phyloP scores from a whole-genome alignment of 148 eudicot species.

The Diospyros kaki region DNA sequence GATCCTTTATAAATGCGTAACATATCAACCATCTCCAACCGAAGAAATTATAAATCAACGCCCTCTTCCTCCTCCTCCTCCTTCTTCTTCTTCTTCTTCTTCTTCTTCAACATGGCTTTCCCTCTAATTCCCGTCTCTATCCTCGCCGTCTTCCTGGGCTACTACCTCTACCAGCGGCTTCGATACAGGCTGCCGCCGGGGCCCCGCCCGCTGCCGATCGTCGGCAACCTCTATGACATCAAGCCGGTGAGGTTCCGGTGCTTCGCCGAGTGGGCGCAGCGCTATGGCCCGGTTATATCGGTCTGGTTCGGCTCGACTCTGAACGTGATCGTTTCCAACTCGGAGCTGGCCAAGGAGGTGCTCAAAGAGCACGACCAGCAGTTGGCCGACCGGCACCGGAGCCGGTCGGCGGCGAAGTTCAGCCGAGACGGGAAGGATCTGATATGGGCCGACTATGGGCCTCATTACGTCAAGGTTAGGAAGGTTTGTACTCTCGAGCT shows the following conservation, averaged over 20 bases:
- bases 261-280: constrained; percentile 65
- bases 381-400: constrained; percentile 64
- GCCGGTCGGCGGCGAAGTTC: constrained; percentile 40
- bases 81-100: not conserved
- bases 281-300: constrained; percentile 72
- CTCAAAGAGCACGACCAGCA: constrained; percentile 70
- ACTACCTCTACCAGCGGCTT: constrained; percentile 40
- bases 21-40: constrained; percentile 4
- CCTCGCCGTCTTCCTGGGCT: constrained; percentile 24
- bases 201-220: constrained; percentile 61
- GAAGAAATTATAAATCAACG: not conserved
- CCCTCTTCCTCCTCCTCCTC: not conserved
- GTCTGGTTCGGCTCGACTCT: constrained; percentile 58
- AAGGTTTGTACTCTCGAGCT: constrained; percentile 70
- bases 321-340: constrained; percentile 55
- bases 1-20: no score
- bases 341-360: constrained; percentile 64
- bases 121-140: constrained; percentile 21
- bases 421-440: constrained; percentile 67
- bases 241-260: constrained; percentile 65
- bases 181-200: constrained; percentile 76
- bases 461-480: constrained; percentile 86
- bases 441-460: constrained; percentile 90
- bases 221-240: constrained; percentile 75
- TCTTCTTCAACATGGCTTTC: constrained; percentile 29